These are phyloP conservation scores for Pythium periplocum DNA, from an alignment of 352 stramenopile species.

Conservation along the genomic window DNA sequence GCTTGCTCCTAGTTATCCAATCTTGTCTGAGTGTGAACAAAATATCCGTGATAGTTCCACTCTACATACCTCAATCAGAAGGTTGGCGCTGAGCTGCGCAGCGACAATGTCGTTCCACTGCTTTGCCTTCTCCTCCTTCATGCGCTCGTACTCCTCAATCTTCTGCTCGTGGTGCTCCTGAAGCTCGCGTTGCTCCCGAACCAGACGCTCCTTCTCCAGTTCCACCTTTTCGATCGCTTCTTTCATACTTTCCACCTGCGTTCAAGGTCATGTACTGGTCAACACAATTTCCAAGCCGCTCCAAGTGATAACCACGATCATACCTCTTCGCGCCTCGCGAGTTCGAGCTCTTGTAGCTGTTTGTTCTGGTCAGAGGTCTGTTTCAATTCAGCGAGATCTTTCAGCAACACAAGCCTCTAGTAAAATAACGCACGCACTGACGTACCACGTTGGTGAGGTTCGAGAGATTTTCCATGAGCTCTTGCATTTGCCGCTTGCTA, in stretches of 20 bases:
- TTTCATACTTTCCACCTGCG: slow-evolving; percentile 25
- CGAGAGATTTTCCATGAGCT: slow-evolving; percentile 61
- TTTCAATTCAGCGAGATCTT: background rate
- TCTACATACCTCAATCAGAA: slow-evolving; percentile 59
- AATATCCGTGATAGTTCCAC: background rate
- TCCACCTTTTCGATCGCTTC: slow-evolving; percentile 31
- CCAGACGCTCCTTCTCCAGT: slow-evolving; percentile 29
- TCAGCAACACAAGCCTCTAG: background rate
- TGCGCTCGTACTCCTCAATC: slow-evolving; percentile 37
- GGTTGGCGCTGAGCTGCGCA: slow-evolving; percentile 64
- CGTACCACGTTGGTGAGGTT: slow-evolving; percentile 53
- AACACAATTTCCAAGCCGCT: too few relatives aligned
- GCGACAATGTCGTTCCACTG: slow-evolving; percentile 71
- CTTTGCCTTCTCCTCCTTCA: slow-evolving; percentile 58
- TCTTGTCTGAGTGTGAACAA: background rate
- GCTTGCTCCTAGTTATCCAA: slow-evolving; percentile 40
- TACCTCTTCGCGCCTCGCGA: slow-evolving; percentile 37
- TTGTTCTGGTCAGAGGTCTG: slow-evolving; percentile 62
- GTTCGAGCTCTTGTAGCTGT: slow-evolving; percentile 56
- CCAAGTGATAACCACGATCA: background rate
- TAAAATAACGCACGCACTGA: background rate
- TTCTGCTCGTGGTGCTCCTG: slow-evolving; percentile 38
- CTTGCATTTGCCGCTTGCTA: slow-evolving; percentile 57
- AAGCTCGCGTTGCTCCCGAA: slow-evolving; percentile 33
- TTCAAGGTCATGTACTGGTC: too few relatives aligned